Base-by-base conservation (phyloP, 2,329 filamentous ascomycete species). In the Atkinsonella hypoxylon region DNA sequence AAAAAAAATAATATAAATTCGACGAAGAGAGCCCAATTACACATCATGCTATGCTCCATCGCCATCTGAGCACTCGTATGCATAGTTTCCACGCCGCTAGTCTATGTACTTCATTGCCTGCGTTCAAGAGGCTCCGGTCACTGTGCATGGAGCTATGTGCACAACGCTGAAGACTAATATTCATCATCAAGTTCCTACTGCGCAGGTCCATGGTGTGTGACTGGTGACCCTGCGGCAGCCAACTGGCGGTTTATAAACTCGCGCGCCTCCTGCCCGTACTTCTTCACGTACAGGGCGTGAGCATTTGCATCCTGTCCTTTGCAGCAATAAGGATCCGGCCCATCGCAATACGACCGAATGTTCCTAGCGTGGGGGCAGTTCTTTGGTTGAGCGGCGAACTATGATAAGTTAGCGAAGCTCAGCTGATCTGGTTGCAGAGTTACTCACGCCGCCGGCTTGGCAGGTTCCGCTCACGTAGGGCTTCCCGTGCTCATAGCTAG, bases 271-370 rank as follows among this genome's bases (percentile, higher is more conserved):
- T 26, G 11, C 4, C 26, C 36, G 13, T 50, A 46, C 0, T 3
- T 40, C 1, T 2, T 15, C 20, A 50, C 48, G 13, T 50, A 50
- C 10, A 4, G 7, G 1, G 8, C 18, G 13, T 50, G 48, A 17
- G 10, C 15, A 20, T 4, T 9, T 8, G 8, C 8, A 18, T 46
- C 36, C 10, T 20, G 8, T 9, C 81, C 82, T 41, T 75, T 81
- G 65, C 79, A 85, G 72, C 82, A 85, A 67, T 81, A 84, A 0
- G 80, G 80, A 55, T 85, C 81, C 3, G 75, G 59, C 4, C 74
- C 67, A 57, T 85, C 81, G 62, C 82, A 85, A 70, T 84, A 85
- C 4, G 77, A 79, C 66, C 82, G 69, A 57, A 84, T 77, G 58
- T 77, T 79, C 60, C 56, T 59, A 8, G 65, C 60, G 54, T 64